Conservation (phyloP, 257 asterid genomes). For the Forsythia suspensa region DNA sequence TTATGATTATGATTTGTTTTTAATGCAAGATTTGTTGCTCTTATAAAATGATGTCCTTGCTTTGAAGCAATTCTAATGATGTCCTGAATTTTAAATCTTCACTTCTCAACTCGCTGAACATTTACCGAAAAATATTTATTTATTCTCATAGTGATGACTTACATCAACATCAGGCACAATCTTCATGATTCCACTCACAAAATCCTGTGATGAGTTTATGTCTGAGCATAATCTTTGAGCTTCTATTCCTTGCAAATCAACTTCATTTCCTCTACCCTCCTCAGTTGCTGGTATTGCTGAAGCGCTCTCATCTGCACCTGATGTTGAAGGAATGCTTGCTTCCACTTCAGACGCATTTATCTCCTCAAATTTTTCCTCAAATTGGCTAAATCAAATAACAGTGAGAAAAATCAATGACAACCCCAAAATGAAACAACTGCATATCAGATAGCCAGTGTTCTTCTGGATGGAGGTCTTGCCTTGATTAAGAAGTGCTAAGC, state of each 20-base stretch:
- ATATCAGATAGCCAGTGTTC: slow-evolving; percentile 9
- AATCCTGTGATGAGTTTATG: slow-evolving; percentile 67
- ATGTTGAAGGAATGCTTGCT: slow-evolving; percentile 55
- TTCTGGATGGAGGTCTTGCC: slow-evolving; percentile 5
- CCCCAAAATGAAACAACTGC: slow-evolving; percentile 10
- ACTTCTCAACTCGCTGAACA: slow-evolving; percentile 1
- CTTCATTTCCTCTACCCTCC: slow-evolving; percentile 50
- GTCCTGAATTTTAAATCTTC: background rate
- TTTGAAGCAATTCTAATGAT: background rate
- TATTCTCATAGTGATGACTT: slow-evolving; percentile 37
- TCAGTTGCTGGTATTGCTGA: slow-evolving; percentile 35
- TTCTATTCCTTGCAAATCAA: slow-evolving; percentile 41
- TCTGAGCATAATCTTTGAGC: slow-evolving; percentile 55
- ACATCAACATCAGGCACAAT: slow-evolving; percentile 89
- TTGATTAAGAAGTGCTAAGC: slow-evolving; percentile 4
- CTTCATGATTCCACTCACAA: slow-evolving; percentile 75
- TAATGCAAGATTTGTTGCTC: slow-evolving; percentile 5
- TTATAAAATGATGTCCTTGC: background rate
- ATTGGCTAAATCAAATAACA: slow-evolving; percentile 49
- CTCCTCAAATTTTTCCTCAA: slow-evolving; percentile 80
- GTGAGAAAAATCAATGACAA: slow-evolving; percentile 9
- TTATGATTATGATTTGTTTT: background rate
- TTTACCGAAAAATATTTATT: background rate
- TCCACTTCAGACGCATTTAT: slow-evolving; percentile 49
- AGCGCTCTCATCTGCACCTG: slow-evolving; percentile 44